Evolutionary conservation across 805 yeast genomes (phyloP).

Genomic region (Metschnikowia lunata): DNA sequence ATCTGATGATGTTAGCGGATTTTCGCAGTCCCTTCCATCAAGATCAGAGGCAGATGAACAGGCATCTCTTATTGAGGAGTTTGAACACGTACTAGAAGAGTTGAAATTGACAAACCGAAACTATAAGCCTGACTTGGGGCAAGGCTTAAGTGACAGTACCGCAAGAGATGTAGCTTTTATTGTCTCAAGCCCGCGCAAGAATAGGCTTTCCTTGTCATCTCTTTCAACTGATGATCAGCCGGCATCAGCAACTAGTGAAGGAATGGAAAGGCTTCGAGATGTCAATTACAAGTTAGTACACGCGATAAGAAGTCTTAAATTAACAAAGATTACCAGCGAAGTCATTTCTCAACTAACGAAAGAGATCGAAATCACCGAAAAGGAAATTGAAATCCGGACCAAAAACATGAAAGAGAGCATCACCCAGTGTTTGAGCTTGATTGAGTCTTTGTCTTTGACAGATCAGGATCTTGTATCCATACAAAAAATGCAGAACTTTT

Average conservation of each 20-base stretch:
- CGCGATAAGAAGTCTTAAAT: conserved; percentile 31
- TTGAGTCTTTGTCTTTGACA: conserved; percentile 25
- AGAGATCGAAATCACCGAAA: conserved; percentile 25
- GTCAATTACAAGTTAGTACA: conserved; percentile 35
- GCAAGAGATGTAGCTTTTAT: conserved; percentile 15
- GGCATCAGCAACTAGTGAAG: conserved; percentile 4
- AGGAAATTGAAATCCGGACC: conserved; percentile 23
- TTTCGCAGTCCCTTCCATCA: conserved; percentile 25
- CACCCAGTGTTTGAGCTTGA: conserved; percentile 22
- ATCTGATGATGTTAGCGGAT: conserved; percentile 7
- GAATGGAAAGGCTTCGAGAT: conserved; percentile 29
- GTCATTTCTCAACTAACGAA: conserved; percentile 19
- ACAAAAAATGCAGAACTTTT: conserved; percentile 25
- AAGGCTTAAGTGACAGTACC: conserved; percentile 1
- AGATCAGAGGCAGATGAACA: conserved; percentile 30
- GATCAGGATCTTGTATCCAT: conserved; percentile 31
- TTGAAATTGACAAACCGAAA: conserved; percentile 17
- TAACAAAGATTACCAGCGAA: conserved; percentile 35
- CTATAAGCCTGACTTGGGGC: conserved; percentile 6
- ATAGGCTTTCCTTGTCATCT: neutral
- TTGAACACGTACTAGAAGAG: conserved; percentile 23
- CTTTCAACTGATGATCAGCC: neutral
- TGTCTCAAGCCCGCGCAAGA: conserved; percentile 17
- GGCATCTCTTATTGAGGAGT: conserved; percentile 27
- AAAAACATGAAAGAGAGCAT: conserved; percentile 23